phyloP scores from a whole-genome alignment of 2,329 filamentous ascomycete species.

The Verticillium zaregamsianum region DNA sequence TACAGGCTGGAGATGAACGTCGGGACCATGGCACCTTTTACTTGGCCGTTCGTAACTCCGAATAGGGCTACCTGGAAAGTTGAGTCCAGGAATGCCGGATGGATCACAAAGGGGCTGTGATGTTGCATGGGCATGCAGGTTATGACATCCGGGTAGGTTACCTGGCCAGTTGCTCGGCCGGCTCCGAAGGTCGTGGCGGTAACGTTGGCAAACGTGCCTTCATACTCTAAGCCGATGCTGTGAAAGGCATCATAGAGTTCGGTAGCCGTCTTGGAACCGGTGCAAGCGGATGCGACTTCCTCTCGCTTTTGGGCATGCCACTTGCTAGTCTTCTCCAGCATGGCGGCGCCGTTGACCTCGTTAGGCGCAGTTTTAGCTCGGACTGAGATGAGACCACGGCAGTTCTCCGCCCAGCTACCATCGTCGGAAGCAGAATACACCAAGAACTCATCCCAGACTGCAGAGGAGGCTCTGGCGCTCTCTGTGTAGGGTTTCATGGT shows the following conservation, averaged over 20 bases:
- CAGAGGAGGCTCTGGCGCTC: background rate
- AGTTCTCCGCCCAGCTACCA: conserved; percentile 7
- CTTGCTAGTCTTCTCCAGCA: background rate
- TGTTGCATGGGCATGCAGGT: conserved; percentile 11
- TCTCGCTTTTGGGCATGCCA: background rate
- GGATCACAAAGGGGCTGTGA: conserved; percentile 9
- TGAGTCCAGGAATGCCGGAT: conserved; percentile 8
- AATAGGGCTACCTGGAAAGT: conserved; percentile 4
- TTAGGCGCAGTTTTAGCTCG: background rate
- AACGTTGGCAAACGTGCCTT: conserved; percentile 13
- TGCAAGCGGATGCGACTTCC: background rate
- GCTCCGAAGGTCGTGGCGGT: conserved; percentile 1
- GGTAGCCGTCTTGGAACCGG: background rate
- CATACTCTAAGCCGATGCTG: conserved; percentile 14
- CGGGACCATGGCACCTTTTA: conserved; percentile 2
- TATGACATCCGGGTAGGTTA: conserved; percentile 8
- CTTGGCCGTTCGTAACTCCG: background rate
- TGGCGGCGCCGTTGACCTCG: background rate
- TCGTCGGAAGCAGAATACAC: conserved; percentile 9
- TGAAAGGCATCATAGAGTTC: conserved; percentile 12
- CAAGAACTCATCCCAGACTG: conserved; percentile 8
- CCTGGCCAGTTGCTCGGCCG: conserved; percentile 3
- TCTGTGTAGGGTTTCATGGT: background rate
- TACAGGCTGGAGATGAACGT: conserved; percentile 1
- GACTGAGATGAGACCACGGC: conserved; percentile 6